phyloP scores from a whole-genome alignment of 805 yeast species.

The Zygoascus flipseniorum region DNA sequence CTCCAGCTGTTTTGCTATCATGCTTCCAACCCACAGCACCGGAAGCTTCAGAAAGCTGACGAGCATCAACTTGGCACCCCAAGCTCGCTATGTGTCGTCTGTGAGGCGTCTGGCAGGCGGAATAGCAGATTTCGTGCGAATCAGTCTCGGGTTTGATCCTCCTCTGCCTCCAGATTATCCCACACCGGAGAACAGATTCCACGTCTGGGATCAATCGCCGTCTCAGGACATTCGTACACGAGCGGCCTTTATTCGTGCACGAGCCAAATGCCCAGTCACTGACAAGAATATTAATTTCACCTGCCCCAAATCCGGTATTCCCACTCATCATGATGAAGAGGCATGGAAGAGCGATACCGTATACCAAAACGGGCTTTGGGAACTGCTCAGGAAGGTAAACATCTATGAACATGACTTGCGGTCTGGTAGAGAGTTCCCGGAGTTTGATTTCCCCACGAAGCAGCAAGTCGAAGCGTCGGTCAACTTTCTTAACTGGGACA shows the following conservation, averaged over 20 bases:
- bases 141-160: constrained; percentile 49
- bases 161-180: constrained; percentile 61
- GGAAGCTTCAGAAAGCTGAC: background rate
- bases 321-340: constrained; percentile 84
- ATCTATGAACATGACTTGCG: constrained; percentile 91
- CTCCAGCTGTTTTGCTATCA: background rate
- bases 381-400: constrained; percentile 76
- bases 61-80: background rate
- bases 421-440: constrained; percentile 90
- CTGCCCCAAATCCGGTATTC: constrained; percentile 92
- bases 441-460: constrained; percentile 82
- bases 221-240: constrained; percentile 78
- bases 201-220: constrained; percentile 91
- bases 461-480: constrained; percentile 67
- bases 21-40: background rate
- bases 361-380: constrained; percentile 64
- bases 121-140: constrained; percentile 15
- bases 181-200: constrained; percentile 63
- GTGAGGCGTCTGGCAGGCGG: constrained; percentile 9
- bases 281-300: constrained; percentile 69
- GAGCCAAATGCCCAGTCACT: constrained; percentile 89
- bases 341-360: constrained; percentile 80
- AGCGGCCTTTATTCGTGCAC: constrained; percentile 82
- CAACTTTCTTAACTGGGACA: constrained; percentile 83
- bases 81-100: background rate